Evolutionary conservation across 208 protist species (phyloP), one percentile per base, ranked within the genome.

Genomic region (Wallacemonas sp.): DNA sequence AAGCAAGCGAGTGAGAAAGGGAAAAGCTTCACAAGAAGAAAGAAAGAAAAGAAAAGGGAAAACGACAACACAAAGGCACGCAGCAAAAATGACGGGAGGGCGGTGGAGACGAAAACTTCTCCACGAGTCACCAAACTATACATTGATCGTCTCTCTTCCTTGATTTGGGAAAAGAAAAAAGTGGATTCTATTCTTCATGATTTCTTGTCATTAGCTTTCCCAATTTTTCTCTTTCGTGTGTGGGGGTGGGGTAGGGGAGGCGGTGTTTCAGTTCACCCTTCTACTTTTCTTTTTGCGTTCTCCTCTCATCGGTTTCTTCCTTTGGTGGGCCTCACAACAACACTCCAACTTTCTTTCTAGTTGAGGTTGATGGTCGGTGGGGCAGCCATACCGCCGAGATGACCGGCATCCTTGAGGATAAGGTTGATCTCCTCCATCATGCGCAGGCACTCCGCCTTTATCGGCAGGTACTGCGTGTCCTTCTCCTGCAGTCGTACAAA

Each of bases 401-500:
- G 77, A 11, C 77, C 68, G 1, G 80, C 84, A 39, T 91, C 80
- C 67, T 94, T 90, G 43, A 95, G 64, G 29, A 87, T 52, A 23
- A 91, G 33, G 62, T 96, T 96, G 27, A 87, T 81, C 41, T 96
- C 92, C 30, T 96, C 92, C 21, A 93, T 75, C 38, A 94, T 64
- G 41, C 85, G 81, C 43, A 96, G 62, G 48, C 88, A 96, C 41
- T 91, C 83, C 12, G 87, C 90, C 76, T 97, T 97, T 41, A 74
- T 79, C 16, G 57, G 48, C 16, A 90, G 46, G 60, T 95, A 97
- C 68, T 94, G 87, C 38, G 87, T 93, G 41, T 97, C 93, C 69
- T 88, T 93, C 64, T 89, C 90, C 64, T 92, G 90, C 52, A 93
- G 76, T 2, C 84, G 81, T 34, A 97, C 87, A 78, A 94, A 96